Evolutionary conservation across 352 stramenopile species (phyloP).

Genomic region (Phytophthora pini): DNA sequence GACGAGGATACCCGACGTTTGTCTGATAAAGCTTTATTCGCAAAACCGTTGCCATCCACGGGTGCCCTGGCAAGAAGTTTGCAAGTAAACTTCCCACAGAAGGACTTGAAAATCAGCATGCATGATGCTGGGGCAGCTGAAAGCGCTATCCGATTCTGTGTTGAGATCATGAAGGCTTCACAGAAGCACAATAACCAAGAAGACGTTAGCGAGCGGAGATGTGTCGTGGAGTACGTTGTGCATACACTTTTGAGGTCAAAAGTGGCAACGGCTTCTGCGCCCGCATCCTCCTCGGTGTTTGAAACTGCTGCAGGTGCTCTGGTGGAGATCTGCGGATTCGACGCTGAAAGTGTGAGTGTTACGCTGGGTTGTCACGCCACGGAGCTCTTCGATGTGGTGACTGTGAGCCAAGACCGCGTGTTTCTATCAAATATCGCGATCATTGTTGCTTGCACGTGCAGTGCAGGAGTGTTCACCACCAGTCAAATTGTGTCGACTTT

Average conservation of each 20-base stretch:
- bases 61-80: constrained; percentile 38
- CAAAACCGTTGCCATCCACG: constrained; percentile 48
- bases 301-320: constrained; percentile 46
- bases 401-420: constrained; percentile 33
- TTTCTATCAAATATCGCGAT: constrained; percentile 49
- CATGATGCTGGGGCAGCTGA: constrained; percentile 40
- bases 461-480: constrained; percentile 18
- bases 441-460: constrained; percentile 38
- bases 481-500: constrained; percentile 31
- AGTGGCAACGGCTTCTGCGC: constrained; percentile 1
- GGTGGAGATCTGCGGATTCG: constrained; percentile 42
- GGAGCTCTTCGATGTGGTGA: constrained; percentile 33
- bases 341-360: constrained; percentile 34
- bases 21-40: constrained; percentile 50
- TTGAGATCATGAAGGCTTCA: constrained; percentile 48
- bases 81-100: constrained; percentile 27
- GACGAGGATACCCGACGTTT: constrained; percentile 55
- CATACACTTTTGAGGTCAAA: constrained; percentile 45
- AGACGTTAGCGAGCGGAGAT: constrained; percentile 28
- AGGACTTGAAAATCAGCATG: constrained; percentile 54
- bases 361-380: constrained; percentile 26
- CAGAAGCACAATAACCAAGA: constrained; percentile 18
- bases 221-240: constrained; percentile 58
- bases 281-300: constrained; percentile 25
- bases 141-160: constrained; percentile 63